Evolutionary conservation across 768 basidiomycete genomes (phyloP).

Genomic region (Strobilomyces dryophilus): DNA sequence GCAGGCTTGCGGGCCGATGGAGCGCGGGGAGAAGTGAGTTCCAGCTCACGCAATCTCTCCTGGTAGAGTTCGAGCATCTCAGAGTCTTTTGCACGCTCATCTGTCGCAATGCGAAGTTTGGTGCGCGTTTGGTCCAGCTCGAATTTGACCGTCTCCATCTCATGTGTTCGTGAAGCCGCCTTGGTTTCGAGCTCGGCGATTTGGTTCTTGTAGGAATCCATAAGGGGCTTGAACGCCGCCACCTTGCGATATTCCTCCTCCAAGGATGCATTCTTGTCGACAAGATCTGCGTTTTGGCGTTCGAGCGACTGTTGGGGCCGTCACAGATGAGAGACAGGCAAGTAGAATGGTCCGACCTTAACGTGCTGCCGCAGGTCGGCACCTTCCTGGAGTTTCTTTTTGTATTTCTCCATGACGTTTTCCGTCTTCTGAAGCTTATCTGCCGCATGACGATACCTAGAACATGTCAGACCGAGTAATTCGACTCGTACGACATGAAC

Average conservation of each 20-base stretch:
- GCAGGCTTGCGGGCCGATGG: constrained; percentile 29
- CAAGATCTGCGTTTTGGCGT: constrained; percentile 87
- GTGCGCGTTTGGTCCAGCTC: constrained; percentile 74
- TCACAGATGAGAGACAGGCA: background rate
- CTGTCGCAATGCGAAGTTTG: constrained; percentile 60
- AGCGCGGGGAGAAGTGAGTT: constrained; percentile 57
- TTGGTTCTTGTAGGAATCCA: constrained; percentile 90
- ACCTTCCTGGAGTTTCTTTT: constrained; percentile 95
- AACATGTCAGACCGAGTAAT: background rate
- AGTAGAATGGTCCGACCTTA: constrained; percentile 47
- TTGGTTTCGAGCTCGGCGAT: constrained; percentile 79
- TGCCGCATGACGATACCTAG: constrained; percentile 85
- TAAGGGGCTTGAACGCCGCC: constrained; percentile 78
- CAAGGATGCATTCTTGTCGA: constrained; percentile 87
- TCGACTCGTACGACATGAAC: background rate
- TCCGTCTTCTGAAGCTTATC: constrained; percentile 92
- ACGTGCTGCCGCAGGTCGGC: constrained; percentile 85
- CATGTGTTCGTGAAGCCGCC: constrained; percentile 57
- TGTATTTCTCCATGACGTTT: constrained; percentile 98
- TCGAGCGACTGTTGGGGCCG: constrained; percentile 62
- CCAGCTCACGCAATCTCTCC: constrained; percentile 85
- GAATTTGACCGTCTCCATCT: constrained; percentile 67
- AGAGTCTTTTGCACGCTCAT: constrained; percentile 72
- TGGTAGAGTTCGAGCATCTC: constrained; percentile 88
- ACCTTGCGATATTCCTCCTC: constrained; percentile 91